These are phyloP conservation scores for Actinidia arguta DNA, from an alignment of 179 eudicot species.

Conservation along the genomic window DNA sequence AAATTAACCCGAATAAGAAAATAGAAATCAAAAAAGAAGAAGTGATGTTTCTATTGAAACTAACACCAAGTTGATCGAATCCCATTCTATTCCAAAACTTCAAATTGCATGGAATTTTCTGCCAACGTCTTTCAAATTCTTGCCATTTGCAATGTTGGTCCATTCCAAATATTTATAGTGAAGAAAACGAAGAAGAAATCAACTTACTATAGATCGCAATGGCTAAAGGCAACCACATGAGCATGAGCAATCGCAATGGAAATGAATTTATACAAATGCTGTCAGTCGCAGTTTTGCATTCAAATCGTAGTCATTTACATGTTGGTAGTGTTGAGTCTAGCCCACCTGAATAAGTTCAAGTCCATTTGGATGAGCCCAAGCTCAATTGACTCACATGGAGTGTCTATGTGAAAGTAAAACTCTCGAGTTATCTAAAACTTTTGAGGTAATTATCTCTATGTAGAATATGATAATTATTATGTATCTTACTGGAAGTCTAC, in stretches of 20 bases:
- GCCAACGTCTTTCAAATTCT: neutral
- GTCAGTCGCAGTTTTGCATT: slow-evolving; percentile 45
- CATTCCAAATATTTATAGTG: neutral
- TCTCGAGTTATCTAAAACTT: no score
- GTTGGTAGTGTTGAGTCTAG: slow-evolving; percentile 50
- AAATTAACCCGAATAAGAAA: no score
- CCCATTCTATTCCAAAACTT: neutral
- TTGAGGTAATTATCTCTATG: no score
- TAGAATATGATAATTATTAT: no score
- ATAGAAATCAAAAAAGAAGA: no score
- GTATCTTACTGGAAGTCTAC: no score
- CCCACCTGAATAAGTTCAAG: no score
- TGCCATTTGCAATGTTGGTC: neutral
- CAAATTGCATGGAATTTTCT: neutral
- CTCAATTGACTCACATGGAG: no score
- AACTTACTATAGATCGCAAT: neutral
- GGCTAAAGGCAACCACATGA: neutral
- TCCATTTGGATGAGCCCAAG: no score
- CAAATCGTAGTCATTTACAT: slow-evolving; percentile 24
- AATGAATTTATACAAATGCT: slow-evolving; percentile 13
- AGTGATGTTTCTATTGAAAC: no score
- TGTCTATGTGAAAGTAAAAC: no score
- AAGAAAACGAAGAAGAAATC: neutral
- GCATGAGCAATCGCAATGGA: neutral
- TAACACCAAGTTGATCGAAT: no score